Conservation (phyloP, 345 rosid genomes). For the Anacardium occidentale region DNA sequence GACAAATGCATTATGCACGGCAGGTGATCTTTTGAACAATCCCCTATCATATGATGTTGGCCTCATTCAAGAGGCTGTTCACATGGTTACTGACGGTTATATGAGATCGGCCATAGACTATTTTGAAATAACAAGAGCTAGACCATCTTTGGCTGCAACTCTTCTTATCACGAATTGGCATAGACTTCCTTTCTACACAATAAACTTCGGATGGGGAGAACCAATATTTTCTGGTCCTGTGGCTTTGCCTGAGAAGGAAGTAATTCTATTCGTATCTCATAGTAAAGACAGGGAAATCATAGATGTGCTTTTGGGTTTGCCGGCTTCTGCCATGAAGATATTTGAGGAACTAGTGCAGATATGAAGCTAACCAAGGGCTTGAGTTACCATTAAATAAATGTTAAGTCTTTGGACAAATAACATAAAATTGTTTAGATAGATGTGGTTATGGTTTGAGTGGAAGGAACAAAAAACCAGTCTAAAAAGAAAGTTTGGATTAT, state of each 20-base stretch:
- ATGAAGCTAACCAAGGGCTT: constrained; percentile 14
- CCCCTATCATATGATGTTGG: constrained; percentile 51
- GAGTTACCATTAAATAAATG: background rate
- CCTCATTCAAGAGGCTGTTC: constrained; percentile 59
- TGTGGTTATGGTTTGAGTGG: background rate
- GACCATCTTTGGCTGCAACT: constrained; percentile 79
- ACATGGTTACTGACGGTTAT: constrained; percentile 60
- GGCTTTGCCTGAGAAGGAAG: constrained; percentile 85
- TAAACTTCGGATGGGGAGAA: constrained; percentile 92
- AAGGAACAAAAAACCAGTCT: background rate
- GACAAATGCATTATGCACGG: constrained; percentile 54
- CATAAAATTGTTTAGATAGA: background rate
- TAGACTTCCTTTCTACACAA: constrained; percentile 67
- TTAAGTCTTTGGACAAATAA: background rate
- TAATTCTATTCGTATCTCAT: constrained; percentile 64
- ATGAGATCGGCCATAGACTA: constrained; percentile 91
- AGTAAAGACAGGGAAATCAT: constrained; percentile 61
- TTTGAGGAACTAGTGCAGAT: constrained; percentile 61
- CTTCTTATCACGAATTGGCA: constrained; percentile 85
- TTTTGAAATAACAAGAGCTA: constrained; percentile 72
- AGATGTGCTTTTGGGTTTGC: constrained; percentile 76
- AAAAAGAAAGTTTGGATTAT: background rate
- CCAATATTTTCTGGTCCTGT: constrained; percentile 77
- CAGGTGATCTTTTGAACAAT: constrained; percentile 61
- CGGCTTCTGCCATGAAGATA: constrained; percentile 67